Evolutionary conservation across 1,284 basidiomycete genomes (phyloP).

Genomic region (Trametes versicolor): DNA sequence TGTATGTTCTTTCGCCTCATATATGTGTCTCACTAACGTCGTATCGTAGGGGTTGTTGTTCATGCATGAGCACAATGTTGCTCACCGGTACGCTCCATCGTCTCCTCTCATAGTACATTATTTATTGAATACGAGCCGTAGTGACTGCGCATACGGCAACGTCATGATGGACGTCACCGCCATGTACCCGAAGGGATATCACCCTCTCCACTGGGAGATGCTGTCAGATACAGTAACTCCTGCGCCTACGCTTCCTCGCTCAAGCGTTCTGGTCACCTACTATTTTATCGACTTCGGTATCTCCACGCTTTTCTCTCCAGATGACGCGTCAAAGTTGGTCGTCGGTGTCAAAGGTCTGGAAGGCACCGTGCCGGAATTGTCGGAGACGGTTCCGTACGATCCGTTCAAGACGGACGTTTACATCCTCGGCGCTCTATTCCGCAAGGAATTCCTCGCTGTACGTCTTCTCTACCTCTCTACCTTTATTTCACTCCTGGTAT

Average conservation of each 20-base stretch:
- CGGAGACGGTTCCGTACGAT: constrained; percentile 39
- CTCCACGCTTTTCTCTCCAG: constrained; percentile 28
- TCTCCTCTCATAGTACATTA: neutral
- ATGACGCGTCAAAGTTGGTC: neutral
- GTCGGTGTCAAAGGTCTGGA: constrained; percentile 35
- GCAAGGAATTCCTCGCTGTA: neutral
- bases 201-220: constrained; percentile 27
- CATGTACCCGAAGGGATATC: constrained; percentile 39
- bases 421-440: constrained; percentile 38
- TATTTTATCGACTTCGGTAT: constrained; percentile 43
- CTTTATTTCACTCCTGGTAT: neutral
- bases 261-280: constrained; percentile 30
- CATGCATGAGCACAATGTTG: constrained; percentile 7
- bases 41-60: neutral
- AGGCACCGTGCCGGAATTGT: constrained; percentile 41
- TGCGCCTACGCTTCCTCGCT: constrained; percentile 21
- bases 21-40: neutral
- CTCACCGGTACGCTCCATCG: neutral
- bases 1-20: constrained; percentile 24
- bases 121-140: neutral
- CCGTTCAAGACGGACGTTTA: constrained; percentile 45
- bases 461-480: neutral
- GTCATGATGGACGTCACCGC: constrained; percentile 41
- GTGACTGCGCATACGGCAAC: constrained; percentile 37
- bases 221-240: constrained; percentile 19